A percentile compares a stretch with the other conserved stretches of the same genome.
Evolutionary conservation across 352 stramenopile genomes (phyloP).

Genomic region (Phytophthora europaea): DNA sequence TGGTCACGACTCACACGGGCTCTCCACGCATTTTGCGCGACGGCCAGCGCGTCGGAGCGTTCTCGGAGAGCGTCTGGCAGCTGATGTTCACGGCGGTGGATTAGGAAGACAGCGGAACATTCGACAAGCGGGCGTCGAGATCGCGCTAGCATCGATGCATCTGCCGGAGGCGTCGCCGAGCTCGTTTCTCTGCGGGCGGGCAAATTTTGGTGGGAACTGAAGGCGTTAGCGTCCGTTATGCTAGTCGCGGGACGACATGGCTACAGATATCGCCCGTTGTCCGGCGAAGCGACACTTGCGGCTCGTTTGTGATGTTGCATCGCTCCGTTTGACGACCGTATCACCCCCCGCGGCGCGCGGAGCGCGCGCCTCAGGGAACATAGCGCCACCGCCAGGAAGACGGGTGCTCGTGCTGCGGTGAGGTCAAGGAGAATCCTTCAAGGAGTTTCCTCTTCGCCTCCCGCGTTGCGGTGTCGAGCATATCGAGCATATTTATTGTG

Average conservation of each 20-base stretch:
- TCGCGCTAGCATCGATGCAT: slow-evolving; percentile 9
- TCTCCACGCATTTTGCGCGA: slow-evolving; percentile 35
- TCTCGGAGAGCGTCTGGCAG: slow-evolving; percentile 36
- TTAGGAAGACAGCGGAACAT: slow-evolving; percentile 33
- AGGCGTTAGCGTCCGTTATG: slow-evolving; percentile 14
- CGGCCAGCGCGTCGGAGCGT: slow-evolving; percentile 26
- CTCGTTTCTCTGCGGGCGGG: slow-evolving; percentile 9
- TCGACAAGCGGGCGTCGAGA: slow-evolving; percentile 22
- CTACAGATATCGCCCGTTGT: slow-evolving; percentile 34
- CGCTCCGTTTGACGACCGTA: slow-evolving; percentile 31
- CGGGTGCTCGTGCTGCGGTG: background rate
- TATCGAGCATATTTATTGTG: no score
- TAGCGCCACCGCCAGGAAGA: slow-evolving; percentile 11
- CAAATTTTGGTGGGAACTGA: slow-evolving; percentile 36
- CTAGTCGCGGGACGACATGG: slow-evolving; percentile 31
- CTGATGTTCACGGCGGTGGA: slow-evolving; percentile 1
- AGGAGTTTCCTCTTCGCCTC: no score
- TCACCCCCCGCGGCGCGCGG: slow-evolving; percentile 8
- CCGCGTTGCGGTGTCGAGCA: no score
- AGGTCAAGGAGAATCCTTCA: background rate
- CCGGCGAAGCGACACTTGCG: slow-evolving; percentile 23
- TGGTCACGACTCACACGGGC: slow-evolving; percentile 14
- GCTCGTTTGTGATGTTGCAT: slow-evolving; percentile 29
- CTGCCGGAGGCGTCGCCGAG: background rate
- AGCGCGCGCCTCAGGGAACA: background rate